Evolutionary conservation across 257 asterid species (phyloP).

Genomic region (Solanum bukasovii): DNA sequence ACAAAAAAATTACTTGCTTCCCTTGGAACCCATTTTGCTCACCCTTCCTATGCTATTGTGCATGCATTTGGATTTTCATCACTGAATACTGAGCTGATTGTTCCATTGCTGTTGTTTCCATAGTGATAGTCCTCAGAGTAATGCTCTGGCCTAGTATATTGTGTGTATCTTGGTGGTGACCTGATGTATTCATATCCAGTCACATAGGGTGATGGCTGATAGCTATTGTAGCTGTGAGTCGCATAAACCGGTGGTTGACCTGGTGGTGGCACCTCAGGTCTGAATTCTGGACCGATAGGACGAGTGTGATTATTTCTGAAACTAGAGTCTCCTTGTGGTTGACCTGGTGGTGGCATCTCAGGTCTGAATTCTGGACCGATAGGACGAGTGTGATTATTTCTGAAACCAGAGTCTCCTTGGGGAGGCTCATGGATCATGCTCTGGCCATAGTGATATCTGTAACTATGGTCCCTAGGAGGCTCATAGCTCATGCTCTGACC

Average conservation of each 20-base stretch:
- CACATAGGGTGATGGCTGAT: conserved; percentile 55
- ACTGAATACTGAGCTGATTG: conserved; percentile 61
- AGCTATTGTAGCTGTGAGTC: conserved; percentile 48
- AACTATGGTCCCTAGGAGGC: neutral
- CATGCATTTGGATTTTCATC: conserved; percentile 95
- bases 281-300: conserved; percentile 1
- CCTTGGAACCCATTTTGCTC: neutral
- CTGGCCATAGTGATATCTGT: conserved; percentile 8
- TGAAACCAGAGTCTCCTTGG: neutral
- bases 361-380: too few relatives aligned
- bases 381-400: too few relatives aligned
- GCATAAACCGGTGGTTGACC: conserved; percentile 24
- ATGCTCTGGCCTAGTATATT: conserved; percentile 27
- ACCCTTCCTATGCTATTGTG: conserved; percentile 34
- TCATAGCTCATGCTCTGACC: neutral
- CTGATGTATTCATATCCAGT: conserved; percentile 43
- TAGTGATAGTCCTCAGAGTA: conserved; percentile 39
- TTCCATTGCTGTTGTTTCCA: conserved; percentile 40
- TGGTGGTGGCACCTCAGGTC: conserved; percentile 22
- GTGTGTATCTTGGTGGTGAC: conserved; percentile 18
- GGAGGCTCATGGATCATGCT: conserved; percentile 2
- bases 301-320: conserved; percentile 3
- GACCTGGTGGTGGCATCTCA: neutral
- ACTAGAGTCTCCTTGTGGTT: conserved; percentile 5
- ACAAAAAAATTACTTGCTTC: neutral